Evolutionary conservation across 225 moss, liverwort and hornwort species (phyloP), one percentile per base, ranked within the genome.

Genomic region (Ulota crispa): DNA sequence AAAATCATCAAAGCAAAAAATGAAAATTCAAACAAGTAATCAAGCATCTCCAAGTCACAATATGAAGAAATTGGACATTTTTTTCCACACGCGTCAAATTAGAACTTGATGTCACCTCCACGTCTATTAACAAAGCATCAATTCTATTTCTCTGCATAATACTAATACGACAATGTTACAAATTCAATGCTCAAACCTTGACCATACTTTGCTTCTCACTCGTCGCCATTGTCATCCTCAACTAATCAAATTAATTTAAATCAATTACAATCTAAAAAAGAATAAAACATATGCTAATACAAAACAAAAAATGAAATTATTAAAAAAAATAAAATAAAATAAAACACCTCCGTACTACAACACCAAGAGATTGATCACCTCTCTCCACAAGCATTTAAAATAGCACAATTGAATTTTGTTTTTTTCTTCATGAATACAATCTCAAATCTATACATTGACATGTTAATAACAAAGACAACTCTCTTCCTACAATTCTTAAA

Each of bases 401-500:
- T 55, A 21, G 30, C 57, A 81, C 71, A 30, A 74, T 30, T 11
- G 1, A 78, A 42, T 27, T 37, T 50, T 23, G 45, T 47, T 30
- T 61, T 13, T 20, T 10, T n/a, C 62, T 60, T 52, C 60, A 74
- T 20, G 32, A 63, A 43, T 50, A 68, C 1, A 47, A 13, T 70
- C 15, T 66, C 82, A 79, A 59, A 81, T 78, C 84, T 78, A 78
- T 57, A 37, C 75, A 75, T 73, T 10, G 65, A 64, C 57, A 73
- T 9, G 11, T 61, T 14, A 31, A 14, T 0, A 1, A 11, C 3
- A 53, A 26, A 56, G 4, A 37, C 59, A 59, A 79, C 68, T n/a
- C 19, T 31, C 62, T 30, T 63, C 28, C 45, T 30, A 36, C 20
- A 24, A 55, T 70, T 53, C 50, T 31, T 42, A 77, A 83, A n/a